phyloP scores from a whole-genome alignment of 1,284 basidiomycete genomes.

The Austroboletus niveus region DNA sequence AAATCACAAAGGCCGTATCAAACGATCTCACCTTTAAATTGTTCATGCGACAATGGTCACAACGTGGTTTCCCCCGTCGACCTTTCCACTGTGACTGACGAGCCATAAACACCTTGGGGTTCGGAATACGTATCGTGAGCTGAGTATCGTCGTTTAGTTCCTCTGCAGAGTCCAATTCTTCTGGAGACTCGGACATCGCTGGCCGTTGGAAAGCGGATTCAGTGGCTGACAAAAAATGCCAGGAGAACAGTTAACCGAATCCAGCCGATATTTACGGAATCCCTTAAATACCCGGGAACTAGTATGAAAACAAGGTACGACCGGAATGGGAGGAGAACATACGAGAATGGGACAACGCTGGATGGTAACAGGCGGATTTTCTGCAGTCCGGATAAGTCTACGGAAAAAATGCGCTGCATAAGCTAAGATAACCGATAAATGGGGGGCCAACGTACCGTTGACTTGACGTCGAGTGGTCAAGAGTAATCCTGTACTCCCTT shows the following conservation, averaged over 20 bases:
- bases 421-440: conserved; percentile 4
- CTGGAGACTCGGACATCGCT: conserved; percentile 38
- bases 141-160: conserved; percentile 56
- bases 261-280: conserved; percentile 8
- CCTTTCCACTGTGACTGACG: conserved; percentile 70
- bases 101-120: conserved; percentile 53
- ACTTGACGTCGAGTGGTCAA: conserved; percentile 24
- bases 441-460: conserved; percentile 11
- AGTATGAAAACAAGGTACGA: conserved; percentile 5
- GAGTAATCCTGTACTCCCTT: conserved; percentile 29
- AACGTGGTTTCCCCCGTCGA: conserved; percentile 66
- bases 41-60: conserved; percentile 66
- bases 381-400: conserved; percentile 12
- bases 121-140: conserved; percentile 62
- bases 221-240: conserved; percentile 23
- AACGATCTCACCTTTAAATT: conserved; percentile 59
- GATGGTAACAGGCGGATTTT: conserved; percentile 11
- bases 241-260: conserved; percentile 4
- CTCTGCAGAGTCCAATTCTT: conserved; percentile 43
- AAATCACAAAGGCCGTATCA: conserved; percentile 2
- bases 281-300: conserved; percentile 1
- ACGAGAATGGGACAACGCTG: conserved; percentile 9
- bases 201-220: conserved; percentile 8
- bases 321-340: conserved; percentile 7
- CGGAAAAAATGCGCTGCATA: conserved; percentile 6